Evolutionary conservation across 805 yeast species (phyloP).

Genomic region (Clavispora phyllophila): DNA sequence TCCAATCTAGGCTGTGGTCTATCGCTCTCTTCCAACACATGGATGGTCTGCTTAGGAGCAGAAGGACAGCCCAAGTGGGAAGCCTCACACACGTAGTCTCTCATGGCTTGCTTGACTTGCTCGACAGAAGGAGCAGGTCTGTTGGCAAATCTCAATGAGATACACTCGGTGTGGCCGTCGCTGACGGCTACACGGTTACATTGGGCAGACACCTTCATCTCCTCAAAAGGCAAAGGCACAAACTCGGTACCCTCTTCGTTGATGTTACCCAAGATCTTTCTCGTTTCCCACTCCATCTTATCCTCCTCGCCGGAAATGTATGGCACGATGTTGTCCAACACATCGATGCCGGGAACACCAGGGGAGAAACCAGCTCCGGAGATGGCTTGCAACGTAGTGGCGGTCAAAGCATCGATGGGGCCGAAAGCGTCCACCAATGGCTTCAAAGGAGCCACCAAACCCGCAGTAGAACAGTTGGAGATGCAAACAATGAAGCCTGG

Average conservation of each 20-base stretch:
- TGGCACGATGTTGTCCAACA: constrained; percentile 91
- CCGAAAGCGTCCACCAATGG: constrained; percentile 91
- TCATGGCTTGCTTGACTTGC: constrained; percentile 63
- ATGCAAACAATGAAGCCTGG: constrained; percentile 90
- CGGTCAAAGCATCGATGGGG: constrained; percentile 78
- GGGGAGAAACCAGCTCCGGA: constrained; percentile 99
- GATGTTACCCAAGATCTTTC: constrained; percentile 78
- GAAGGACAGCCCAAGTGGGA: constrained; percentile 74
- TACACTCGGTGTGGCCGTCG: constrained; percentile 97
- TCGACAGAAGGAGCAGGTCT: constrained; percentile 84
- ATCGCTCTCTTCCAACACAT: constrained; percentile 83
- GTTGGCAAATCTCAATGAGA: constrained; percentile 75
- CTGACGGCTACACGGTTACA: constrained; percentile 96
- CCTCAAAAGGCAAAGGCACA: constrained; percentile 55
- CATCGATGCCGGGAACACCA: constrained; percentile 93
- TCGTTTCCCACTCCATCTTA: constrained; percentile 97
- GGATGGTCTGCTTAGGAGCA: constrained; percentile 90
- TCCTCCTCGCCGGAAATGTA: constrained; percentile 97
- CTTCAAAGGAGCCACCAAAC: constrained; percentile 91
- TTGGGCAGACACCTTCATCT: constrained; percentile 87
- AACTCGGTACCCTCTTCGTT: constrained; percentile 50
- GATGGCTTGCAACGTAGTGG: constrained; percentile 94
- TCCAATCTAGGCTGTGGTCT: constrained; percentile 98
- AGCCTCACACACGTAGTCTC: constrained; percentile 81
- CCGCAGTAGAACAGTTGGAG: constrained; percentile 98